Base-by-base conservation (phyloP, 305 asterid species). In the Vinca major region DNA sequence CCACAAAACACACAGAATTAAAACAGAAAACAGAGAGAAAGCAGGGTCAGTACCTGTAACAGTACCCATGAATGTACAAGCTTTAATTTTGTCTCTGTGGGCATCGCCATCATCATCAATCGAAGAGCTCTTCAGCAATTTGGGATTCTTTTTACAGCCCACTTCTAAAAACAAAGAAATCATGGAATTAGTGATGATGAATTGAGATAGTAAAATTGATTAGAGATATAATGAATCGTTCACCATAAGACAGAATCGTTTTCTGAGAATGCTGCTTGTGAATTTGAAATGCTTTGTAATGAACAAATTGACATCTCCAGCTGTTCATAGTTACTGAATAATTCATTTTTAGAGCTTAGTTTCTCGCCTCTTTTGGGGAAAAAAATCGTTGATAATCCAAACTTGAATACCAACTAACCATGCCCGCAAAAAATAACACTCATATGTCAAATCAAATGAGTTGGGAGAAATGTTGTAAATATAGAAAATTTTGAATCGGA, bases 1-100 rank as follows among this genome's bases (percentile, higher is more conserved):
- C 12, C 48, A 4, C 14, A 1, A 49, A 13, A 55, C 16, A 61
- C 57, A 5, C 19, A 45, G 49, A 6, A 6, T 4, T 7, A 26
- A 45, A 2, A 45, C 2, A 50, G n/a, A 16, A 0, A 61, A 61
- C 48, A 61, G n/a, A 14, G 21, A 5, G 13, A 16, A 61, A 61
- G 65, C 20, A 16, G 26, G 21, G 45, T 61, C 48, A 61, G 48
- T 37, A 61, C 65, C 65, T 16, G 65, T 3, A 61, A 61, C 48
- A 37, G 19, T 26, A 16, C 26, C 1, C 14, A n/a, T 16, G 4
- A 44, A 37, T 61, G 20, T 37, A 16, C 48, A 4, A 37, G 14
- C 48, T 37, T 61, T 44, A 65, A 65, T 5, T 11, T 33, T 65
- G 36, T 26, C 40, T 12, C 41, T 13, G 33, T 26, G 17, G 8